Conservation (phyloP, 2,329 filamentous ascomycete genomes). For the Diaporthe vexans region DNA sequence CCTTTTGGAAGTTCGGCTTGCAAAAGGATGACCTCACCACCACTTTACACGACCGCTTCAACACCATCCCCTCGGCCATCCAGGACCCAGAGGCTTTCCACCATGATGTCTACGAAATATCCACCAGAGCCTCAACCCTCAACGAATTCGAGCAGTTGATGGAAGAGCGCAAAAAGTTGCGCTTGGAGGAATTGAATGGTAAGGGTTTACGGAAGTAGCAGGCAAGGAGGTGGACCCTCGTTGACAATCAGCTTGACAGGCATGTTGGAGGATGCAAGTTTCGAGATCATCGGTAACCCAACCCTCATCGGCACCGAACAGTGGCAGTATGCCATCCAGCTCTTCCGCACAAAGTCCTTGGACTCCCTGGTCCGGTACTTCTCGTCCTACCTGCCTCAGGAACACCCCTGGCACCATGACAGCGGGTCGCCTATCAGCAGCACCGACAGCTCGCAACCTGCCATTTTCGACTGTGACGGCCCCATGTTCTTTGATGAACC, state of each 20-base stretch:
- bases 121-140: conserved; percentile 62
- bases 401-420: conserved; percentile 59
- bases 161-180: conserved; percentile 66
- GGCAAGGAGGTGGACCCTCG: conserved; percentile 10
- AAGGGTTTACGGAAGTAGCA: not conserved
- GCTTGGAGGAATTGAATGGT: conserved; percentile 66
- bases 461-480: conserved; percentile 49
- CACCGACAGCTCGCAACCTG: conserved; percentile 52
- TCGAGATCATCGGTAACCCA: conserved; percentile 73
- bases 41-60: conserved; percentile 71
- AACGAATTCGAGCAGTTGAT: conserved; percentile 69
- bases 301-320: conserved; percentile 70
- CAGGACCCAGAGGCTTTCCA: conserved; percentile 73
- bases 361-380: conserved; percentile 74
- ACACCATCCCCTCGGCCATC: conserved; percentile 68
- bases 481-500: conserved; percentile 60
- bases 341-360: conserved; percentile 71
- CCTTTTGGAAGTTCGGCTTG: conserved; percentile 74
- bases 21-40: conserved; percentile 71
- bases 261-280: conserved; percentile 68
- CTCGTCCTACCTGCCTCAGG: conserved; percentile 68
- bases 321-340: conserved; percentile 70
- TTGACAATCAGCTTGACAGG: conserved; percentile 46
- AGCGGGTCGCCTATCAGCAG: conserved; percentile 54
- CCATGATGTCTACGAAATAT: conserved; percentile 72